A percentile compares a stretch with the other conserved stretches of the same genome.
Evolutionary conservation across 192 early-diverging fungal species (phyloP).

Genomic region (Coemansia sp.): DNA sequence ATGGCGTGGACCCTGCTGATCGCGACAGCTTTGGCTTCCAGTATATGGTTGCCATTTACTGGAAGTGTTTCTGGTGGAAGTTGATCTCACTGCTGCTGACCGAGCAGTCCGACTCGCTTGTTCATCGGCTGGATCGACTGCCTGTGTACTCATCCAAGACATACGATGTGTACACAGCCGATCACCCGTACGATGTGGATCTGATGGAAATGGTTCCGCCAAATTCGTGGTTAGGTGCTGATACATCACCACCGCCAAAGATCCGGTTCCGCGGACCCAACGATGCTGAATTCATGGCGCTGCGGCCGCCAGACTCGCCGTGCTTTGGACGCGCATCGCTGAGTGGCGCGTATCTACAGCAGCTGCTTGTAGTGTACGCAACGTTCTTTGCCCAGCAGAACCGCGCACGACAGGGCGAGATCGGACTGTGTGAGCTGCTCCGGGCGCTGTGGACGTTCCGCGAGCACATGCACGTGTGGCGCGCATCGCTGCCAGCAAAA

Average conservation of each 20-base stretch:
- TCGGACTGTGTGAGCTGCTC: slow-evolving; percentile 24
- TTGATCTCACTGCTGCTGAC: slow-evolving; percentile 36
- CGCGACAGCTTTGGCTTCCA: slow-evolving; percentile 46
- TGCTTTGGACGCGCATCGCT: slow-evolving; percentile 31
- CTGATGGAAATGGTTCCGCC: slow-evolving; percentile 44
- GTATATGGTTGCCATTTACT: slow-evolving; percentile 45
- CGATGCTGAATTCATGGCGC: slow-evolving; percentile 37
- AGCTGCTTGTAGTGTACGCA: slow-evolving; percentile 38
- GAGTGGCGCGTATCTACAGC: slow-evolving; percentile 34
- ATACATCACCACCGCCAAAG: background rate
- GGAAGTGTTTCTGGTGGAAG: slow-evolving; percentile 51
- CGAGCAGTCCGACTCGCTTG: slow-evolving; percentile 13
- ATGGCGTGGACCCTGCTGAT: slow-evolving; percentile 17
- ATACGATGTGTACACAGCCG: slow-evolving; percentile 39
- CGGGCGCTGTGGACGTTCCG: slow-evolving; percentile 41
- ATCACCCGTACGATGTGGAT: slow-evolving; percentile 31
- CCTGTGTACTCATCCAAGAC: slow-evolving; percentile 50
- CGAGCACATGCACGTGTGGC: slow-evolving; percentile 49
- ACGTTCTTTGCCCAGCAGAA: slow-evolving; percentile 20
- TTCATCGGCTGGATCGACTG: slow-evolving; percentile 15
- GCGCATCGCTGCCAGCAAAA: slow-evolving; percentile 26
- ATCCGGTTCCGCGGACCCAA: slow-evolving; percentile 39
- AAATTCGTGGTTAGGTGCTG: slow-evolving; percentile 25
- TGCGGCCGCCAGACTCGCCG: slow-evolving; percentile 38
- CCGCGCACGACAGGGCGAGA: slow-evolving; percentile 22